Evolutionary conservation across 2,329 filamentous ascomycete genomes (phyloP).

Genomic region (Malbranchea cinnamomea): DNA sequence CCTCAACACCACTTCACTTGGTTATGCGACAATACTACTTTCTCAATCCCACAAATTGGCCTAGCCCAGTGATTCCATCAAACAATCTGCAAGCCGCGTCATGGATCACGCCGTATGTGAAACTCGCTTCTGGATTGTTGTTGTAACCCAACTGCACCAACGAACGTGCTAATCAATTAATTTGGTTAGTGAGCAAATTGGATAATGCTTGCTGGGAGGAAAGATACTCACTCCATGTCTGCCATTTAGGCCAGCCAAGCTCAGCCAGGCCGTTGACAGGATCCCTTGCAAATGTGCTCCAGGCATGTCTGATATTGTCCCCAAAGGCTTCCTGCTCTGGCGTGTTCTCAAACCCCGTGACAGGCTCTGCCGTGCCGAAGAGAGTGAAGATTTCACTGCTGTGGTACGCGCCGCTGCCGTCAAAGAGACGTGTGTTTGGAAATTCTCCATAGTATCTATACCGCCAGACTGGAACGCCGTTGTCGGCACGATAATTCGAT

Average conservation of each 20-base stretch:
- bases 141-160: constrained; percentile 3
- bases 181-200: no score
- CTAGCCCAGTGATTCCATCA: no score
- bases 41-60: no score
- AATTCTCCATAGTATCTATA: constrained; percentile 17
- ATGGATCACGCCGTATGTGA: no score
- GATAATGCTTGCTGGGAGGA: no score
- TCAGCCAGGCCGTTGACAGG: constrained; percentile 15
- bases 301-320: constrained; percentile 15
- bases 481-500: constrained; percentile 8
- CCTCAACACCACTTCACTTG: no score
- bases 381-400: constrained; percentile 16
- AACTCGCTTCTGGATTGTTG: no score
- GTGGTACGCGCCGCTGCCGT: constrained; percentile 12
- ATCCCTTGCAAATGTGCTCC: constrained; percentile 20
- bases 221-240: no score
- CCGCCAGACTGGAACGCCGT: constrained; percentile 14
- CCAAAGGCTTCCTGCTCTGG: constrained; percentile 38
- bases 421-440: constrained; percentile 13
- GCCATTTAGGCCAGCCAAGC: constrained; percentile 9
- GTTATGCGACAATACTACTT: no score
- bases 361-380: constrained; percentile 17
- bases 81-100: no score
- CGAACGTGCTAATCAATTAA: constrained; percentile 2
- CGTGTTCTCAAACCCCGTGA: constrained; percentile 39